Base-by-base conservation (phyloP, 805 yeast species). In the Ascoidea rubescens region DNA sequence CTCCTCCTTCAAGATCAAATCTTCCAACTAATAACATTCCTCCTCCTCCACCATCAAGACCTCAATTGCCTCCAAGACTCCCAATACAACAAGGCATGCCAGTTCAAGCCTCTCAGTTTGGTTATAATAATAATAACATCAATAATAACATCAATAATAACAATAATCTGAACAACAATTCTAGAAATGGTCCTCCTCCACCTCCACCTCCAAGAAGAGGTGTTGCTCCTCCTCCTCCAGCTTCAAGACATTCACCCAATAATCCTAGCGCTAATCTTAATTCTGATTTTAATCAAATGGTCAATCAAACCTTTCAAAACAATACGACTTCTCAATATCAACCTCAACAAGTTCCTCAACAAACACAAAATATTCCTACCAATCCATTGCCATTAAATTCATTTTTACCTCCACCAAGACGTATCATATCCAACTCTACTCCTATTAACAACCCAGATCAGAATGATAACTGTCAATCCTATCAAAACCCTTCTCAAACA, bases 401-500 rank as follows among this genome's bases (percentile, higher is more conserved):
- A 33, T 53, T 55, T 8, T 56, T 58, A 42, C 50, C 54, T 45
- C 42, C 46, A 16, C 14, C 30, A 42, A 21, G 43, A 52, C 10
- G 51, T 31, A 30, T 51, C 48, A 14, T 30, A 46, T 21, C 57
- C 54, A 31, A 37, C 50, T 1, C 47, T 55, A 48, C 45, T 53
- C 6, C 51, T 57, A 43, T 47, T 57, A 6, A 52, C 54, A 31
- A 54, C 58, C 30, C 49, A 32, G 31, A 51, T 42, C 45, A 21
- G 3, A 21, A 21, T 21, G 28, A 21, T 21, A 46, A 54, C 5
- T 48, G 50, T 14, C 62, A 57, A 51, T 53, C 56, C 45, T 57
- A 64, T 30, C 60, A 59, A 0, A 59, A 64, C 5, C 65, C 72
- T 14, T 60, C 66, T 10, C 63, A 65, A 5, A 65, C 67, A 6